Conservation (phyloP, 75 land plant species). For the Pinus taeda region DNA sequence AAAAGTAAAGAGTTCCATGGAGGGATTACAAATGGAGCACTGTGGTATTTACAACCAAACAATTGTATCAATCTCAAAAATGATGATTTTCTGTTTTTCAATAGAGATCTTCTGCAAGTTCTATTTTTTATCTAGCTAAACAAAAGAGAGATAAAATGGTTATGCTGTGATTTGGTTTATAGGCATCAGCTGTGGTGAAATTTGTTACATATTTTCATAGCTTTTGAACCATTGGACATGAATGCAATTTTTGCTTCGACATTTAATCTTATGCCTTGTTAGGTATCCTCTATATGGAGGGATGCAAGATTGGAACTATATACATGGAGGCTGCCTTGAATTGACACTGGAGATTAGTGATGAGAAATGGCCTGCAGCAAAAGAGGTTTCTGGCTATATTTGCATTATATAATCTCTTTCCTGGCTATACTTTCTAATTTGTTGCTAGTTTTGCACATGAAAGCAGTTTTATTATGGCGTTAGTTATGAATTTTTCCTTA, state of each 20-base stretch:
- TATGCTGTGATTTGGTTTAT: not conserved
- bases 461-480: not conserved
- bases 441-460: not conserved
- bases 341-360: constrained; percentile 90
- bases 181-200: not conserved
- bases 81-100: not conserved
- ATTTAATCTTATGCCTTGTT: not conserved
- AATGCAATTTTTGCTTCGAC: not conserved
- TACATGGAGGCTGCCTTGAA: constrained; percentile 85
- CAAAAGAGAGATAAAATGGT: not conserved
- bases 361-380: constrained; percentile 81
- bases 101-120: not conserved
- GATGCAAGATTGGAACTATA: constrained; percentile 99
- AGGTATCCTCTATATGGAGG: constrained; percentile 99
- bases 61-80: not conserved
- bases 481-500: not conserved
- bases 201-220: not conserved
- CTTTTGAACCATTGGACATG: not conserved
- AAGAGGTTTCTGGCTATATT: constrained; percentile 46
- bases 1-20: constrained; percentile 76
- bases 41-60: constrained; percentile 44
- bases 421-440: not conserved
- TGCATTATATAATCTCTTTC: not conserved
- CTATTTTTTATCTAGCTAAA: not conserved
- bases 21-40: constrained; percentile 93